phyloP scores from a whole-genome alignment of 176 grass and related monocot species.

The Panicum miliaceum region DNA sequence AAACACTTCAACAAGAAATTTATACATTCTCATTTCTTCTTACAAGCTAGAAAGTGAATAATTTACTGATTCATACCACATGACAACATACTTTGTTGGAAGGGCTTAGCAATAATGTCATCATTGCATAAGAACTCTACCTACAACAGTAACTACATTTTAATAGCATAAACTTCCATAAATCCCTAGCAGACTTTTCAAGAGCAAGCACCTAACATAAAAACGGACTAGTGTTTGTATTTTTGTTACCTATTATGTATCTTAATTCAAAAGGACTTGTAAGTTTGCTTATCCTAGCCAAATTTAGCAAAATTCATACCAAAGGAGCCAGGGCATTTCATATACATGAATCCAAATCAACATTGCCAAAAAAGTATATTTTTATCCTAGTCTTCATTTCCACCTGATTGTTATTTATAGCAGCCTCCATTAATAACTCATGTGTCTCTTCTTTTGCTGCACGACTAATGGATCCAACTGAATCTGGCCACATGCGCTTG shows the following conservation, averaged over 20 bases:
- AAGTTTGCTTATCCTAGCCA: background rate
- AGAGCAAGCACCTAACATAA: slow-evolving; percentile 3
- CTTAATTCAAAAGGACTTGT: background rate
- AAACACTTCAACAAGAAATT: background rate
- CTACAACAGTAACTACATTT: slow-evolving; percentile 18
- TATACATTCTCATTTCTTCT: background rate
- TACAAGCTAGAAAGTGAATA: slow-evolving; percentile 21
- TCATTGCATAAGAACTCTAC: slow-evolving; percentile 20
- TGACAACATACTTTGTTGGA: slow-evolving; percentile 6
- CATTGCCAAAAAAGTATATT: slow-evolving; percentile 3
- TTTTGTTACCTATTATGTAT: slow-evolving; percentile 23
- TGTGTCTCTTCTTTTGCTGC: slow-evolving; percentile 64
- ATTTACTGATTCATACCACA: slow-evolving; percentile 16
- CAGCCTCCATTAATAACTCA: slow-evolving; percentile 96
- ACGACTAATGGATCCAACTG: slow-evolving; percentile 76
- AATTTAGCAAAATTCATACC: slow-evolving; percentile 20
- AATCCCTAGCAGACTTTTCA: background rate
- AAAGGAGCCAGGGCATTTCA: slow-evolving; percentile 9
- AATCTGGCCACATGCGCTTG: slow-evolving; percentile 78
- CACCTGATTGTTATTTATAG: slow-evolving; percentile 90
- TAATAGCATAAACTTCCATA: slow-evolving; percentile 14
- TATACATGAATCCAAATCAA: slow-evolving; percentile 24
- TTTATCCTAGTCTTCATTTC: background rate
- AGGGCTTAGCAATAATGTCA: slow-evolving; percentile 1
- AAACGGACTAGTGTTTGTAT: background rate